Evolutionary conservation across 345 rosid genomes (phyloP), one percentile per base, ranked within the genome.

Genomic region (Brassica nigra): DNA sequence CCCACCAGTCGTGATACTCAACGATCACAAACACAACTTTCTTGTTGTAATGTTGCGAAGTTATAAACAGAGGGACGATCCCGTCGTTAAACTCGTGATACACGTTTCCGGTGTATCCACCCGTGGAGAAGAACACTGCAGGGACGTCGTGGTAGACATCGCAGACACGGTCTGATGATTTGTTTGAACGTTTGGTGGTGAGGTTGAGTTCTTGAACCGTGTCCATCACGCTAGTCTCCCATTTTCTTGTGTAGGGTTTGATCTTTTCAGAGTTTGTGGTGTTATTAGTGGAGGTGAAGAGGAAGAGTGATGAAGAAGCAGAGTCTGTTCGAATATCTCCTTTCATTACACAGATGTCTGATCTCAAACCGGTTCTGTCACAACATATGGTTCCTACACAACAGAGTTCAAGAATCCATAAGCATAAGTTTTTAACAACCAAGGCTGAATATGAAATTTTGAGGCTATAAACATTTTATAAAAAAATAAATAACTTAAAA

Each of bases 31-130:
- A 90, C 86, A 89, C 88, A 42, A 93, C 92, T 75, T 88, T 87
- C 82, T 82, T 90, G 30, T 91, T 85, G 68, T 85, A 83, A 70
- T 87, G 93, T 58, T 88, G 95, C 3, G 94, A 91, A 15, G 98
- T 93, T 15, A 93, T 87, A 71, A 83, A 93, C 80, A 93, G 74
- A 23, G 98, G 98, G 73, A 93, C 73, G 33, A 93, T 83, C 74
- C 97, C 95, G 39, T 93, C 97, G 80, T 93, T 91, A 61, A 93
- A 91, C 82, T 93, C 98, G 70, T 93, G 98, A 20, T 90, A 93
- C 3, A 90, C 83, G 67, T 93, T 93, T 30, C 98, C 98, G 0
- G 98, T 93, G 62, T 90, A 93, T 16, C 98, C 98, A 4, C 95
- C 92, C 0, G 98, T 91, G 0, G 95, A 93, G 85, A 91, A 93